Percentiles rank a stretch among this genome's conserved stretches.
These are phyloP conservation scores for Cairneyella variabilis DNA, from an alignment of 495 filamentous ascomycete species.

Conservation along the genomic window DNA sequence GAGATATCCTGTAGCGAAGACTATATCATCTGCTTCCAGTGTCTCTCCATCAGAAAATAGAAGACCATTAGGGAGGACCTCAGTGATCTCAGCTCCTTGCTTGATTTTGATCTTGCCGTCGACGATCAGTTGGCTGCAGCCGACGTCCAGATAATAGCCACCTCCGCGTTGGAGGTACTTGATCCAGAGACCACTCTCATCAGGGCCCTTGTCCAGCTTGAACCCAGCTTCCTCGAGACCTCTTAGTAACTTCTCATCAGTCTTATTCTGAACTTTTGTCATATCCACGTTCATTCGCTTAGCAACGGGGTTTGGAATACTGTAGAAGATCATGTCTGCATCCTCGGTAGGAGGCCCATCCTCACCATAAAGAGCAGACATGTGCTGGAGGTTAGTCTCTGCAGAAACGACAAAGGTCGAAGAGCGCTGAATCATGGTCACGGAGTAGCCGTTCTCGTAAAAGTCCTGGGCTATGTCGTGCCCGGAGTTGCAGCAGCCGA, in stretches of 20 bases:
- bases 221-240: constrained; percentile 59
- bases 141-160: constrained; percentile 81
- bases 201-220: constrained; percentile 59
- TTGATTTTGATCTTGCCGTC: constrained; percentile 76
- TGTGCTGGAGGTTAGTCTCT: constrained; percentile 36
- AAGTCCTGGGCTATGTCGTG: constrained; percentile 84
- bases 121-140: constrained; percentile 65
- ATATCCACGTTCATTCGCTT: constrained; percentile 44
- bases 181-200: constrained; percentile 60
- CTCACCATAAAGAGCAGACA: constrained; percentile 55
- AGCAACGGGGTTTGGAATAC: constrained; percentile 45
- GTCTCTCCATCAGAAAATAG: constrained; percentile 62
- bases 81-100: constrained; percentile 61
- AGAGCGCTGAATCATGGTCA: constrained; percentile 80
- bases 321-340: constrained; percentile 54
- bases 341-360: constrained; percentile 56
- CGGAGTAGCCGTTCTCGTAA: constrained; percentile 74
- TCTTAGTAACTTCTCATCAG: constrained; percentile 43
- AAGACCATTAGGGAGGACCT: constrained; percentile 52
- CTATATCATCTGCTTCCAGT: constrained; percentile 73
- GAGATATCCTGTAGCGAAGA: constrained; percentile 79
- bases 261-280: constrained; percentile 41
- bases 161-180: constrained; percentile 77
- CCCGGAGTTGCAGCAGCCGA: constrained; percentile 77
- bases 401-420: constrained; percentile 67